Conservation (phyloP, 163 green algal genomes). For the Scenedesmus sp. region DNA sequence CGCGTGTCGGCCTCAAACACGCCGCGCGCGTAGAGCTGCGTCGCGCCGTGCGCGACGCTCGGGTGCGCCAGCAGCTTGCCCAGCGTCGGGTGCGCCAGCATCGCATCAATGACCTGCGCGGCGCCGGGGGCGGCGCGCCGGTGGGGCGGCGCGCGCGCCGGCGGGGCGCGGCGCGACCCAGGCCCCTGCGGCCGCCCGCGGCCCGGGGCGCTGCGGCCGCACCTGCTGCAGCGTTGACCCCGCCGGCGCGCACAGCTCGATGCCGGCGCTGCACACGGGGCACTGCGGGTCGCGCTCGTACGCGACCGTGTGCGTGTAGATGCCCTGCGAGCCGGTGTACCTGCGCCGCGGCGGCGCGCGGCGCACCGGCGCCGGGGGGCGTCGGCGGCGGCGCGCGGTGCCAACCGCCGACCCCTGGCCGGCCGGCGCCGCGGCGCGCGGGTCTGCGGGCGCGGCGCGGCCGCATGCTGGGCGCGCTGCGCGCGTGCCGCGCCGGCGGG, state of each 20-base stretch:
- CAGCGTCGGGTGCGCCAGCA: constrained; percentile 72
- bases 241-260: constrained; percentile 71
- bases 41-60: constrained; percentile 77
- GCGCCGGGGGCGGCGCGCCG: no score
- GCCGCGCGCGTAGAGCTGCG: constrained; percentile 88
- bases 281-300: constrained; percentile 93
- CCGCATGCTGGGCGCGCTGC: no score
- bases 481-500: no score
- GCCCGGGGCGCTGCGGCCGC: not conserved
- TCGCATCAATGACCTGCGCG: constrained; percentile 83
- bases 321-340: constrained; percentile 88
- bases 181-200: no score
- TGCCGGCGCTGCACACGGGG: constrained; percentile 88
- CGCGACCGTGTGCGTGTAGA: constrained; percentile 94
- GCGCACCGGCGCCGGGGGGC: no score
- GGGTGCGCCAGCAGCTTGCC: constrained; percentile 72
- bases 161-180: no score
- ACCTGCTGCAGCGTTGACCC: constrained; percentile 82
- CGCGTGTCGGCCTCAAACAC: constrained; percentile 89
- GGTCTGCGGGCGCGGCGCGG: no score
- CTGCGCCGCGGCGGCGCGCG: constrained; percentile 7
- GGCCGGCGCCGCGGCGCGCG: no score
- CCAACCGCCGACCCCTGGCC: no score
- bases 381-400: no score
- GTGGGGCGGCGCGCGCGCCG: no score